Conservation (phyloP, 2,329 filamentous ascomycete species). For the Clonostachys chloroleuca region DNA sequence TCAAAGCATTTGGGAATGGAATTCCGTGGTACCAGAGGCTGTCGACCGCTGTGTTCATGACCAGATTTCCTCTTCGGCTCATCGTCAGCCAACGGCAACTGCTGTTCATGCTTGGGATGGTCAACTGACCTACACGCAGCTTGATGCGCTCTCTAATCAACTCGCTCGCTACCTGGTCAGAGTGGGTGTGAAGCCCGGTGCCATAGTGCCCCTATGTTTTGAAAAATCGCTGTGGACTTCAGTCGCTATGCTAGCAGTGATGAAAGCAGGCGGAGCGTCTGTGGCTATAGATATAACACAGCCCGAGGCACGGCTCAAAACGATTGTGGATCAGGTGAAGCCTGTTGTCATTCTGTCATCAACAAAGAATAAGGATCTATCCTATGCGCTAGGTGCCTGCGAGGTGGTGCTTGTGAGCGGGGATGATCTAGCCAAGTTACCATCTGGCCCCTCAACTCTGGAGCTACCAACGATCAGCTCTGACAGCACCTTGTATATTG, state of each 20-base stretch:
- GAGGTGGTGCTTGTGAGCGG: too few species aligned
- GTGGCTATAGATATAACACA: background rate
- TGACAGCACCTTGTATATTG: background rate
- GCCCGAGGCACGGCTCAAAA: background rate
- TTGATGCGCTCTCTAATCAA: conserved; percentile 8
- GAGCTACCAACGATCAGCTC: background rate
- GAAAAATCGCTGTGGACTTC: conserved; percentile 26
- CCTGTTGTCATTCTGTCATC: too few species aligned
- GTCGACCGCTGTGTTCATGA: background rate
- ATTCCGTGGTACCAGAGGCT: background rate
- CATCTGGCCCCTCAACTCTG: too few species aligned
- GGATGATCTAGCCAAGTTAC: too few species aligned
- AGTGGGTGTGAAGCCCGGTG: conserved; percentile 11
- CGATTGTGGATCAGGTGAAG: background rate
- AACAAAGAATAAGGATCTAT: too few species aligned
- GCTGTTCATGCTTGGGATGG: conserved; percentile 40
- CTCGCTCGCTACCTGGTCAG: conserved; percentile 7
- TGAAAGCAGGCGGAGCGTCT: background rate
- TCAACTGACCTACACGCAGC: conserved; percentile 9
- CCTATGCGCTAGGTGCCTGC: too few species aligned
- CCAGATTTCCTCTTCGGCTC: background rate
- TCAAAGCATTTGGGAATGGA: background rate
- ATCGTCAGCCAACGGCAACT: conserved; percentile 14
- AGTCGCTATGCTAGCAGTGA: conserved; percentile 21
- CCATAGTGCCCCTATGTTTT: conserved; percentile 21